Conservation (phyloP, 2,329 filamentous ascomycete species). For the Raffaelea albimanens region DNA sequence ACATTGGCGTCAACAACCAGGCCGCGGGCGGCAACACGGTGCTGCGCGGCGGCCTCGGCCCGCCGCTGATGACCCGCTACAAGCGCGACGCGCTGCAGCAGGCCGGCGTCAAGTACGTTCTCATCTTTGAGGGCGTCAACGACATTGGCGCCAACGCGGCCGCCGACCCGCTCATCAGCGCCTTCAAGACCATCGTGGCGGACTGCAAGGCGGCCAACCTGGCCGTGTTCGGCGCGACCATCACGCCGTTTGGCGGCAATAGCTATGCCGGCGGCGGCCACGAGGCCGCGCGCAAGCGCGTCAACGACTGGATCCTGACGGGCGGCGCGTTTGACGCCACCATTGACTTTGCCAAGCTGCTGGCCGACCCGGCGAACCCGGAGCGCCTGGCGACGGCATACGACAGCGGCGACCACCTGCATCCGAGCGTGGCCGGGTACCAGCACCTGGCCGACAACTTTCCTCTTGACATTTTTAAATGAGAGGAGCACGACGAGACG, state of each 20-base stretch:
- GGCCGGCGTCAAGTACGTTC: slow-evolving; percentile 46
- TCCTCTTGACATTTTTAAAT: slow-evolving; percentile 41
- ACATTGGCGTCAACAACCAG: slow-evolving; percentile 52
- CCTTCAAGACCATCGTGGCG: slow-evolving; percentile 47
- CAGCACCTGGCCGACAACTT: slow-evolving; percentile 49
- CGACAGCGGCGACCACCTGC: slow-evolving; percentile 56
- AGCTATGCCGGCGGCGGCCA: slow-evolving; percentile 43
- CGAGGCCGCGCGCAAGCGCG: slow-evolving; percentile 43
- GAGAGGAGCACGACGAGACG: neutral
- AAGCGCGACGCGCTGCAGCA: slow-evolving; percentile 55
- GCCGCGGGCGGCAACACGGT: slow-evolving; percentile 61
- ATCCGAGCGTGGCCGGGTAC: slow-evolving; percentile 52
- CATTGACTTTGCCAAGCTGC: slow-evolving; percentile 51
- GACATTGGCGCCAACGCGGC: slow-evolving; percentile 48
- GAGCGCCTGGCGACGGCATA: slow-evolving; percentile 40
- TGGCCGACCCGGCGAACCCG: slow-evolving; percentile 39
- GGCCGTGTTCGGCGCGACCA: slow-evolving; percentile 52
- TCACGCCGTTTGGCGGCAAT: slow-evolving; percentile 50
- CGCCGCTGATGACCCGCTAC: slow-evolving; percentile 49
- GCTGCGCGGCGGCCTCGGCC: slow-evolving; percentile 51
- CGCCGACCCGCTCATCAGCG: slow-evolving; percentile 41
- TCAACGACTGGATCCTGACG: slow-evolving; percentile 53
- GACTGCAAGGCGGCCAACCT: slow-evolving; percentile 45
- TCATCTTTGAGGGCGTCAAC: slow-evolving; percentile 62
- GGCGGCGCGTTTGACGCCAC: slow-evolving; percentile 49